A percentile compares a stretch with the other conserved stretches of the same genome.
Evolutionary conservation across 139 green algal species (phyloP).

Genomic region (Asterochloris sp.): DNA sequence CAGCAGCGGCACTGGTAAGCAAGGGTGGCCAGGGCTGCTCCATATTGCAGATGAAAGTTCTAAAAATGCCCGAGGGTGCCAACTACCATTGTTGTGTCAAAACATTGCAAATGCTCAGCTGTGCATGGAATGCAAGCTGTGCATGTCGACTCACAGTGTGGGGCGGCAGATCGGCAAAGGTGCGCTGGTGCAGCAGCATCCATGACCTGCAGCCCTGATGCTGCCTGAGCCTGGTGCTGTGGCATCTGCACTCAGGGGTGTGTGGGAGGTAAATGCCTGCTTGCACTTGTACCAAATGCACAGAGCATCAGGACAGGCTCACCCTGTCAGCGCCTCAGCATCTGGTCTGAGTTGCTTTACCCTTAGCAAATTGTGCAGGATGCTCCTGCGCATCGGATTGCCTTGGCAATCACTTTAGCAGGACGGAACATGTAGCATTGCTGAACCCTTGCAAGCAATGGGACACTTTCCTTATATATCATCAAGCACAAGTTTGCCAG

Average conservation of each 20-base stretch:
- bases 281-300: not conserved
- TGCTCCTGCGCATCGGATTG: too few relatives aligned
- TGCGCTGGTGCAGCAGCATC: slow-evolving; percentile 4
- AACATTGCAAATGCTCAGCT: not conserved
- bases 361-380: too few relatives aligned
- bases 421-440: too few relatives aligned
- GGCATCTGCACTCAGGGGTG: not conserved
- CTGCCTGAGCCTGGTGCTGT: not conserved
- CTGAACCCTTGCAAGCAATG: too few relatives aligned
- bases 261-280: not conserved
- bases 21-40: not conserved
- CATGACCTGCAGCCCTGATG: not conserved
- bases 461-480: too few relatives aligned
- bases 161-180: slow-evolving; percentile 2
- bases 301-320: too few relatives aligned
- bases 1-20: not conserved
- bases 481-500: too few relatives aligned
- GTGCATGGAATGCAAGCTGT: not conserved
- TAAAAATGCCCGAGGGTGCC: not conserved
- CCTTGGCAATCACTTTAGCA: too few relatives aligned
- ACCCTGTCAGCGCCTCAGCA: too few relatives aligned
- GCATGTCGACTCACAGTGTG: not conserved
- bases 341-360: too few relatives aligned
- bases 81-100: not conserved
- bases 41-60: not conserved